Conservation (phyloP, 169 alveolate species). For the Toxoplasma gondii region DNA sequence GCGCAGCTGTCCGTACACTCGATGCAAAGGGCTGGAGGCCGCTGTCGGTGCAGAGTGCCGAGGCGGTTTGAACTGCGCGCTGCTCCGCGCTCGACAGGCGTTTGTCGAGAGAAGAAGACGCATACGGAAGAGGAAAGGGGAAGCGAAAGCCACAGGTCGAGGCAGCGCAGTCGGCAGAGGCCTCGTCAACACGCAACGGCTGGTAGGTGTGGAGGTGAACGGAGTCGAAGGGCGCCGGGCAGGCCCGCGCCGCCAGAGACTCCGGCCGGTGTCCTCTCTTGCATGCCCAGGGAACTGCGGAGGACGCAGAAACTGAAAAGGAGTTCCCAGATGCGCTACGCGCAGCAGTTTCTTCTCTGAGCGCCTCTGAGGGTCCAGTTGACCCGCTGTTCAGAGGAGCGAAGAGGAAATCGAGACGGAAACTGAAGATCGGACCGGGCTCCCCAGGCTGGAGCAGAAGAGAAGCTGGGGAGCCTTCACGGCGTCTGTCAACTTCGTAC, state of each 20-base stretch:
- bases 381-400: not conserved
- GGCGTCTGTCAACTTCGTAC: not conserved
- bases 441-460: not conserved
- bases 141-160: not conserved
- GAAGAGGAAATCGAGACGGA: not conserved
- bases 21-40: conserved; percentile 21
- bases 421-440: conserved; percentile 18
- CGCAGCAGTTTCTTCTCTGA: not conserved
- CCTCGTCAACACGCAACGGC: not conserved
- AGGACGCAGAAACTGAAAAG: not conserved
- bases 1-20: conserved; percentile 16
- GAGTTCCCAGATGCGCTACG: not conserved
- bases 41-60: conserved; percentile 24
- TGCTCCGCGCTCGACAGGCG: conserved; percentile 16
- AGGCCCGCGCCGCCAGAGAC: not conserved
- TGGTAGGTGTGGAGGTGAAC: not conserved
- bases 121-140: conserved; percentile 7
- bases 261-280: not conserved
- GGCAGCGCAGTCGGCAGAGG: not conserved
- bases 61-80: conserved; percentile 8
- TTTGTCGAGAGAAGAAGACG: conserved; percentile 1
- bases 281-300: not conserved
- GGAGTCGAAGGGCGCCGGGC: not conserved
- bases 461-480: not conserved
- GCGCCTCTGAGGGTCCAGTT: not conserved